These are phyloP conservation scores for Sclerotinia nivalis DNA, from an alignment of 2,329 filamentous ascomycete species.

Conservation along the genomic window DNA sequence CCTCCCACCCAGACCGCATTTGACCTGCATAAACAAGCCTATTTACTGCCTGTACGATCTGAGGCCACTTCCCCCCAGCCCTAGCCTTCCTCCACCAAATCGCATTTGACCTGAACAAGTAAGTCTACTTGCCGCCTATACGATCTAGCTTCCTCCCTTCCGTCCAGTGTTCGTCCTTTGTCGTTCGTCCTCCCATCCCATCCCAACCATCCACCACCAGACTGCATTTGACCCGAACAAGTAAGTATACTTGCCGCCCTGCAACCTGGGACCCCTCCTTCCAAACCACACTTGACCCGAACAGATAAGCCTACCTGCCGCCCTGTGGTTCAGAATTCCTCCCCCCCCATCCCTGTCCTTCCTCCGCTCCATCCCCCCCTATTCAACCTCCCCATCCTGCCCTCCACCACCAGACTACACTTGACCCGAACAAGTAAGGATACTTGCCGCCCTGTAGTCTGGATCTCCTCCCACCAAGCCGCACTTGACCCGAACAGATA, in stretches of 20 bases:
- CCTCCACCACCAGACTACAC: neutral
- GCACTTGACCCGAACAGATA: neutral
- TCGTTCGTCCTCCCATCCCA: neutral
- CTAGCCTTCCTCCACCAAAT: neutral
- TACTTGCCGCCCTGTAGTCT: neutral
- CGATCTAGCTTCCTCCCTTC: no score
- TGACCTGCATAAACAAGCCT: neutral
- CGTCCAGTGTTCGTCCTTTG: no score
- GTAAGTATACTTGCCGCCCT: neutral
- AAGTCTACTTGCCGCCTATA: neutral
- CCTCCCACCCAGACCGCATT: neutral
- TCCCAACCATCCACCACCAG: neutral
- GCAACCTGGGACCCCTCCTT: neutral
- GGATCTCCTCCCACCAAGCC: neutral
- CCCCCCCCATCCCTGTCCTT: no score
- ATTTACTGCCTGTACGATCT: neutral
- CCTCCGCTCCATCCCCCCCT: no score
- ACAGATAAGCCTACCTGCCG: neutral
- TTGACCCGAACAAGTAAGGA: neutral
- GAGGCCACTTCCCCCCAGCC: neutral
- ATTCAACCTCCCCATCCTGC: neutral
- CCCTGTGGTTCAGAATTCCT: neutral
- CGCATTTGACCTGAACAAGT: neutral
- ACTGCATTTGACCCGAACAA: neutral
- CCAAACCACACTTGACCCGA: neutral